Base-by-base conservation (phyloP, 768 basidiomycete genomes). In the Gymnopilus dilepis region DNA sequence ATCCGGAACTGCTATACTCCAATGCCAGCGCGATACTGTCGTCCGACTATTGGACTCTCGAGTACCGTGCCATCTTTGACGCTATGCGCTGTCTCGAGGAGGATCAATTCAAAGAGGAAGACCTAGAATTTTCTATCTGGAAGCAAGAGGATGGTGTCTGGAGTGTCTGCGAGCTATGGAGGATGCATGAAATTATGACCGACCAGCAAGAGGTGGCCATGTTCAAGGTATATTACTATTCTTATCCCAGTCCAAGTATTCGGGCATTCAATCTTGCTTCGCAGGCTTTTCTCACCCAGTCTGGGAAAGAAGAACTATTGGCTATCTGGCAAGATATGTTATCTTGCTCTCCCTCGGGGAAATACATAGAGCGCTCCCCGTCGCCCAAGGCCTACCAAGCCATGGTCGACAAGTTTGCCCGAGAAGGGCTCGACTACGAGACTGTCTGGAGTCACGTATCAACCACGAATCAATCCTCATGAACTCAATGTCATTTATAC, bases 91-190 rank as follows among this genome's bases (percentile, higher is more conserved):
- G 62, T 9, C 72, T 77, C 26, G 61, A 66, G 4, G 62, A 51
- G n/a, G 67, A 67, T 9, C 63, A 70, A 42, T 63, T 76, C 38
- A 30, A 56, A 7, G 71, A 72, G 30, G 70, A 72, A 11, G 65
- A 68, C 33, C 60, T 77, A 9, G 76, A 77, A 56, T 76, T 76
- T 47, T 60, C 74, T 5, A 52, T 74, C 26, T 75, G 72, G 72
- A 72, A 67, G 43, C 68, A 69, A 47, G 60, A 68, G 9, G 37
- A 63, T 30, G 70, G 66, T n/a, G 52, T 52, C 15, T 77, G 76
- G 76, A 62, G 56, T 45, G 65, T 66, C 17, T 72, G 67, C 50
- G 71, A 76, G 58, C 66, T 76, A 6, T 74, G 73, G 73, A 67
- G 67, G 34, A 68, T 72, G 63, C 73, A 74, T 47, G 70, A 71